Percentiles rank a stretch among this genome's conserved stretches.
Conservation (phyloP, 495 filamentous ascomycete genomes). For the Jackrogersella minutella region DNA sequence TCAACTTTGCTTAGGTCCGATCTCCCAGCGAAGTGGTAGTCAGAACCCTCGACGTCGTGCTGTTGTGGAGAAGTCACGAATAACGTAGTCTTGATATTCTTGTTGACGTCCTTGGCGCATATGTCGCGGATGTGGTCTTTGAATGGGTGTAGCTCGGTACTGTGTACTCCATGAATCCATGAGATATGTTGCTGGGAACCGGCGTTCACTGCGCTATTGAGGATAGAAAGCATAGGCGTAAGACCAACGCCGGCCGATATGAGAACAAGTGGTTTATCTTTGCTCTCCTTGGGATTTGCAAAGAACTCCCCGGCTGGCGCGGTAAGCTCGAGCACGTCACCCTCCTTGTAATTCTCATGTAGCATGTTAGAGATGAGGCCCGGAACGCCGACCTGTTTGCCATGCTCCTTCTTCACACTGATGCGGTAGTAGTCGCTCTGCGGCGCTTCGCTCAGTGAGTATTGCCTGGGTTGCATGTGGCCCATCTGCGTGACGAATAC, state of each 20-base stretch:
- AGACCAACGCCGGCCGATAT: constrained; percentile 76
- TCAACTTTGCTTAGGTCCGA: constrained; percentile 64
- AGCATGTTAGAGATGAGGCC: constrained; percentile 77
- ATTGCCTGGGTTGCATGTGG: constrained; percentile 72
- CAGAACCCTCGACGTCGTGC: constrained; percentile 59
- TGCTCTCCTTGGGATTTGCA: constrained; percentile 55
- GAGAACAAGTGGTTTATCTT: constrained; percentile 64
- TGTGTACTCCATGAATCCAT: constrained; percentile 69
- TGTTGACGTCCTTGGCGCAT: constrained; percentile 46
- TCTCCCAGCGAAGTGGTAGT: constrained; percentile 64
- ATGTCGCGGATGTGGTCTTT: constrained; percentile 58
- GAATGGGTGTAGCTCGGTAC: constrained; percentile 59
- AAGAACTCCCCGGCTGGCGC: constrained; percentile 78
- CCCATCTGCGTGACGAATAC: constrained; percentile 64
- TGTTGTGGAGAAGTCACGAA: constrained; percentile 53
- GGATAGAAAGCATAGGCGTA: constrained; percentile 71
- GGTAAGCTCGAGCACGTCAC: constrained; percentile 67
- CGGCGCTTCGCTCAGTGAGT: constrained; percentile 72
- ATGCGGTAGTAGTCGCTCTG: constrained; percentile 69
- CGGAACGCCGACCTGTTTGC: constrained; percentile 57
- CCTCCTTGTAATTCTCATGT: constrained; percentile 66
- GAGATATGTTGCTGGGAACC: constrained; percentile 59
- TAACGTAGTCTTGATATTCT: constrained; percentile 48
- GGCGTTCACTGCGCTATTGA: constrained; percentile 63
- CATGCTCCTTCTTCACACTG: constrained; percentile 72